Evolutionary conservation across 495 filamentous ascomycete species (phyloP).

Genomic region (Penicillium longicatenatum): DNA sequence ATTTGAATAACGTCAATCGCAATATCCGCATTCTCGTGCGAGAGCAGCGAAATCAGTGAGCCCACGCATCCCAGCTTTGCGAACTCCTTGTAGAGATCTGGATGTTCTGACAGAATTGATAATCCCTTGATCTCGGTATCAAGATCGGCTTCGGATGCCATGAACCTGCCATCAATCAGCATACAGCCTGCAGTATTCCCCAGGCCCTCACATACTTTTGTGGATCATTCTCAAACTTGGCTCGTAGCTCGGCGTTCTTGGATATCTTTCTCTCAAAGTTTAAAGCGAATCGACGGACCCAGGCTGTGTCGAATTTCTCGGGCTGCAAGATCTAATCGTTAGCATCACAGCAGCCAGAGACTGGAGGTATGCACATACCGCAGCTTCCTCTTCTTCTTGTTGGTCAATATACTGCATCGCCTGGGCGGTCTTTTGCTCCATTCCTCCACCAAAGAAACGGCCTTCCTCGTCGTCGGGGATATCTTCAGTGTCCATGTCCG

Average conservation of each 20-base stretch:
- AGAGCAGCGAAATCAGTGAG: conserved; percentile 76
- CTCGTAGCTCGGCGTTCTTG: conserved; percentile 90
- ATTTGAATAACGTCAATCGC: conserved; percentile 91
- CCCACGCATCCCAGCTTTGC: conserved; percentile 73
- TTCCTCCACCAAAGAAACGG: conserved; percentile 91
- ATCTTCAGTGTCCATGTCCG: conserved; percentile 60
- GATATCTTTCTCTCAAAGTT: conserved; percentile 90
- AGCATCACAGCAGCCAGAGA: conserved; percentile 8
- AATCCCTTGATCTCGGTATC: conserved; percentile 88
- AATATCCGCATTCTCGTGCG: conserved; percentile 97
- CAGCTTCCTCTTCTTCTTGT: conserved; percentile 58
- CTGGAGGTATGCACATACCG: conserved; percentile 25
- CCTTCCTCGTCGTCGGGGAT: conserved; percentile 83
- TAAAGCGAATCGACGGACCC: conserved; percentile 79
- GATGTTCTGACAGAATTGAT: conserved; percentile 84
- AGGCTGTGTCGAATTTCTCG: conserved; percentile 80
- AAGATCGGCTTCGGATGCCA: conserved; percentile 85
- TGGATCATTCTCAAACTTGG: conserved; percentile 82
- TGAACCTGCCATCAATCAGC: conserved; percentile 55
- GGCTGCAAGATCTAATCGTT: conserved; percentile 36
- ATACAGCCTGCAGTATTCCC: neutral
- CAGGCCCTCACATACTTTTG: conserved; percentile 63
- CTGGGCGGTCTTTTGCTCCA: conserved; percentile 75
- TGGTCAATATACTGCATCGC: conserved; percentile 90
- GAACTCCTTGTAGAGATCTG: conserved; percentile 84